A percentile compares a stretch with the other conserved stretches of the same genome.
phyloP scores from a whole-genome alignment of 805 yeast species.

The Saturnispora sekii region DNA sequence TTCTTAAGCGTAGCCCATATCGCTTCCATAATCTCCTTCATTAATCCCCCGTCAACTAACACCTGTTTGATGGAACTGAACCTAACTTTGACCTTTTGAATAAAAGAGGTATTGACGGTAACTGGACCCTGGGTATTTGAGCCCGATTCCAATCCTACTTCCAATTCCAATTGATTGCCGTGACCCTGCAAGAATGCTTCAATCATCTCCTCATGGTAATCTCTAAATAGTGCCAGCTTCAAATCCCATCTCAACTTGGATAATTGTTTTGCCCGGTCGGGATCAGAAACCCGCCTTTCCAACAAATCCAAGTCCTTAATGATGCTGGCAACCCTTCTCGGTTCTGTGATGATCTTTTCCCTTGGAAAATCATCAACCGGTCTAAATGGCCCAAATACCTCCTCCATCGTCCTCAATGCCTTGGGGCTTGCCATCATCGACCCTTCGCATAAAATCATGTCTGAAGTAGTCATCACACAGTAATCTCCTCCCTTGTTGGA shows the following conservation, averaged over 20 bases:
- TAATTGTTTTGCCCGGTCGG: not conserved
- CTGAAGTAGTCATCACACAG: constrained; percentile 1
- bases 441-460: not conserved
- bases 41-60: too few species aligned
- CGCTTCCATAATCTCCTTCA: too few species aligned
- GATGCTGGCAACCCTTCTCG: not conserved
- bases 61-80: too few species aligned
- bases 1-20: too few species aligned
- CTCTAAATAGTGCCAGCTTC: not conserved
- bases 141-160: not conserved
- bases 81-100: too few species aligned
- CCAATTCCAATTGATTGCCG: not conserved
- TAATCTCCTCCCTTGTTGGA: not conserved
- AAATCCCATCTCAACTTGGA: constrained; percentile 1
- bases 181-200: not conserved
- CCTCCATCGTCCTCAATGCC: not conserved
- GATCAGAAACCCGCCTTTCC: not conserved
- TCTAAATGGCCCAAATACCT: not conserved
- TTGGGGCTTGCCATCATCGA: not conserved
- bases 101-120: too few species aligned
- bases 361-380: too few species aligned
- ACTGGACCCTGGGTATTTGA: too few species aligned
- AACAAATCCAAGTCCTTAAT: not conserved
- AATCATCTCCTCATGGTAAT: constrained; percentile 5
- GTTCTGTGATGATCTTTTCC: not conserved